Evolutionary conservation across 345 rosid species (phyloP).

Genomic region (Lumnitzera littorea): DNA sequence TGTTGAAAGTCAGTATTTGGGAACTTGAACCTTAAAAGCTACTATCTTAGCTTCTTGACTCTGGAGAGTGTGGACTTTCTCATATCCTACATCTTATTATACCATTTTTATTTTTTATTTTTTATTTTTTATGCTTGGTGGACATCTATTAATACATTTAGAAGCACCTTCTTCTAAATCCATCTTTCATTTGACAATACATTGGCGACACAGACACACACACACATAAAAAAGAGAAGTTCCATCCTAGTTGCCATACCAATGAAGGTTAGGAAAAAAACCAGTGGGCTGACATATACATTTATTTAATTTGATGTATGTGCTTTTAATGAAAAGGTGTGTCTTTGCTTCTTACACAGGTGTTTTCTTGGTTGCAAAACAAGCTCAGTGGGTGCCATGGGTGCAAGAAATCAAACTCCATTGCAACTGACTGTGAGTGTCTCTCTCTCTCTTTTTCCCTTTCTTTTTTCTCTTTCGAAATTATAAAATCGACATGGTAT

Average conservation of each 20-base stretch:
- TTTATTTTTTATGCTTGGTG: neutral
- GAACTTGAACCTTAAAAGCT: slow-evolving; percentile 36
- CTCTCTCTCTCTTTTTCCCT: neutral
- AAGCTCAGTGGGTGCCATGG: slow-evolving; percentile 27
- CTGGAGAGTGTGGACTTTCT: slow-evolving; percentile 21
- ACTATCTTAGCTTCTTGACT: slow-evolving; percentile 8
- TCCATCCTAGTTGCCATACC: no score
- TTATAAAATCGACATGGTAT: no score
- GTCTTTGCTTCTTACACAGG: slow-evolving; percentile 23
- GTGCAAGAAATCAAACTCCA: slow-evolving; percentile 15
- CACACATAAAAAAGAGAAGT: no score
- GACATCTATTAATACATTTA: no score
- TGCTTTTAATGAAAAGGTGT: neutral
- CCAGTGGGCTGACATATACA: no score
- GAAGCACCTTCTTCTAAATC: no score
- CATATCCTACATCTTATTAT: slow-evolving; percentile 13
- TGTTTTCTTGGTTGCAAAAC: slow-evolving; percentile 66
- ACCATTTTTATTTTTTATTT: neutral
- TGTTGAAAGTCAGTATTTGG: slow-evolving; percentile 21
- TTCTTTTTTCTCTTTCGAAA: neutral
- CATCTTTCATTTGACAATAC: no score
- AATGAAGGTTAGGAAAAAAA: no score
- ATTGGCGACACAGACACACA: no score
- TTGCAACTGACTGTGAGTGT: slow-evolving; percentile 31
- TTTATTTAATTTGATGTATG: neutral